phyloP scores from a whole-genome alignment of 2,329 filamentous ascomycete genomes.

The Pleoardoris graminearum region DNA sequence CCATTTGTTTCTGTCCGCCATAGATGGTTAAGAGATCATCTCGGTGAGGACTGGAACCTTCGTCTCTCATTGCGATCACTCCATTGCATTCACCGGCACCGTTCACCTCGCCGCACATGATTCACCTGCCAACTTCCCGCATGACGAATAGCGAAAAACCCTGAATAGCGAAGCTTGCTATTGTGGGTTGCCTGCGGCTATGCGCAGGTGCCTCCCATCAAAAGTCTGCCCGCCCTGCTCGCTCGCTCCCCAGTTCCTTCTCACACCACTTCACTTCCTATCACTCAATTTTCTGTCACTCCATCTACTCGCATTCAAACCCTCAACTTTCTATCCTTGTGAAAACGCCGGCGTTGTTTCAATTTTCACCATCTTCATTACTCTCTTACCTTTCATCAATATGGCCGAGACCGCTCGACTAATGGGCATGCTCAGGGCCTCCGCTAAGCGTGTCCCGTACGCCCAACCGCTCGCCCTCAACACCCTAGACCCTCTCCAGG shows the following conservation, averaged over 20 bases:
- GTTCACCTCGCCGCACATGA: background rate
- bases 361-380: background rate
- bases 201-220: too few species aligned
- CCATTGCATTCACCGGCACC: background rate
- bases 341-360: background rate
- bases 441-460: slow-evolving; percentile 25
- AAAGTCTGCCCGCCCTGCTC: background rate
- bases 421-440: slow-evolving; percentile 28
- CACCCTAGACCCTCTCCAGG: slow-evolving; percentile 5
- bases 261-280: slow-evolving; percentile 3
- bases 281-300: background rate
- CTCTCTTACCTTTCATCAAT: slow-evolving; percentile 1
- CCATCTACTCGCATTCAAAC: background rate
- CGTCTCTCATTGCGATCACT: background rate
- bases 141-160: slow-evolving; percentile 5
- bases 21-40: background rate
- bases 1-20: background rate
- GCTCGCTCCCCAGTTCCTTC: slow-evolving; percentile 2
- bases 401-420: slow-evolving; percentile 31
- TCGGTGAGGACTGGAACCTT: background rate
- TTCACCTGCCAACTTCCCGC: background rate
- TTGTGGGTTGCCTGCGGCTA: slow-evolving; percentile 5
- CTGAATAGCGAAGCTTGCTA: slow-evolving; percentile 8
- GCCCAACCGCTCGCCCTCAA: slow-evolving; percentile 19
- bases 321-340: background rate